A percentile compares a stretch with the other conserved stretches of the same genome.
Evolutionary conservation across 495 filamentous ascomycete genomes (phyloP).

Genomic region (Daldinia grandis): DNA sequence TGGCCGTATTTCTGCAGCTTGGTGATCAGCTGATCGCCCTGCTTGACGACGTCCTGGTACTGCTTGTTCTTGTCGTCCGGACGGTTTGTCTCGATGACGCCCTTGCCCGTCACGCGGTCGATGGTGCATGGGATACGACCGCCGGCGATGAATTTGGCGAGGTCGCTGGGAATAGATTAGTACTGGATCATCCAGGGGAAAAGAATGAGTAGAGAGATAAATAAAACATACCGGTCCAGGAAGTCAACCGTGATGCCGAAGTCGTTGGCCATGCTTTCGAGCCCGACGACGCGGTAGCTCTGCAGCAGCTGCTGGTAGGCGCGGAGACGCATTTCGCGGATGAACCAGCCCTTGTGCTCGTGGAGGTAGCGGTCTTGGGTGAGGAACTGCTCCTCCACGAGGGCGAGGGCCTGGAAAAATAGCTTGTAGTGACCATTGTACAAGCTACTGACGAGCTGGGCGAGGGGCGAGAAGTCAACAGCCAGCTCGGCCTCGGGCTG

Average conservation of each 20-base stretch:
- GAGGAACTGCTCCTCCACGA: slow-evolving; percentile 92
- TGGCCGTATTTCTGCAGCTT: slow-evolving; percentile 99
- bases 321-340: slow-evolving; percentile 95
- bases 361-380: slow-evolving; percentile 91
- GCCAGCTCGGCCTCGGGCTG: slow-evolving; percentile 79
- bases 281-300: slow-evolving; percentile 94
- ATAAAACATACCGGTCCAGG: slow-evolving; percentile 77
- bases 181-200: background rate
- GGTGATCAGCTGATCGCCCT: slow-evolving; percentile 95
- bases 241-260: slow-evolving; percentile 97
- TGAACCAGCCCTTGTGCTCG: slow-evolving; percentile 95
- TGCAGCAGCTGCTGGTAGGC: slow-evolving; percentile 97
- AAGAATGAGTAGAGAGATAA: background rate
- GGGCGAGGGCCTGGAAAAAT: slow-evolving; percentile 90
- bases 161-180: slow-evolving; percentile 66
- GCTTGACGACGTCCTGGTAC: slow-evolving; percentile 95
- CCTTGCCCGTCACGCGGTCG: slow-evolving; percentile 86
- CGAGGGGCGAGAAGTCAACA: slow-evolving; percentile 81
- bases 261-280: slow-evolving; percentile 93
- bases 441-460: slow-evolving; percentile 85
- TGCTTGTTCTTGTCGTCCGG: slow-evolving; percentile 99
- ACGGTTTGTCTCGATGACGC: slow-evolving; percentile 96
- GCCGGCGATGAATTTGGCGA: slow-evolving; percentile 95
- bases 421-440: slow-evolving; percentile 92
- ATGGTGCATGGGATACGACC: slow-evolving; percentile 95